A percentile compares a stretch with the other conserved stretches of the same genome.
phyloP scores from a whole-genome alignment of 2,329 filamentous ascomycete genomes.

The Penicillium sp. region DNA sequence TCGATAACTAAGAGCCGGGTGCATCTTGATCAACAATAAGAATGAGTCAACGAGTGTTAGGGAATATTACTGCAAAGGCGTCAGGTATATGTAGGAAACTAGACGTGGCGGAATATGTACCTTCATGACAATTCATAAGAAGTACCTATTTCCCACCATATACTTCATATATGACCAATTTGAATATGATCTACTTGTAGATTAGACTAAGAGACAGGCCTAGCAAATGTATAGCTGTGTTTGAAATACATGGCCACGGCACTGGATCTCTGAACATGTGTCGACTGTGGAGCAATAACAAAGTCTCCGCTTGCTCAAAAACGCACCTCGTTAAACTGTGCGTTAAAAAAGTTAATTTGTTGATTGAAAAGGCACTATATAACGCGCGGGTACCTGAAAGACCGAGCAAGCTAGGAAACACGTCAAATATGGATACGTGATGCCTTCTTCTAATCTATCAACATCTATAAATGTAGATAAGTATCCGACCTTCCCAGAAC shows the following conservation, averaged over 20 bases:
- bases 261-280: slow-evolving; percentile 1
- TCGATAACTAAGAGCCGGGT: slow-evolving; percentile 19
- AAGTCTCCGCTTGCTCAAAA: neutral
- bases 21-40: slow-evolving; percentile 8
- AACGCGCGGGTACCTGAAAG: too few species aligned
- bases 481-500: too few species aligned
- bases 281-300: neutral
- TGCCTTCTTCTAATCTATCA: neutral
- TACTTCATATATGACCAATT: slow-evolving; percentile 1
- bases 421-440: too few species aligned
- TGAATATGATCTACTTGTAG: slow-evolving; percentile 5
- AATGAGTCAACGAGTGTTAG: neutral
- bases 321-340: too few species aligned
- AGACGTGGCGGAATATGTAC: neutral
- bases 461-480: neutral
- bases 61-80: neutral
- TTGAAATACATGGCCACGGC: slow-evolving; percentile 9
- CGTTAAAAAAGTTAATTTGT: neutral
- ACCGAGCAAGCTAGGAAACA: too few species aligned
- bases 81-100: neutral
- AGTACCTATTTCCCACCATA: neutral
- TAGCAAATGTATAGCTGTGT: slow-evolving; percentile 1
- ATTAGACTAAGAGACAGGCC: slow-evolving; percentile 1
- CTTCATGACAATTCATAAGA: neutral
- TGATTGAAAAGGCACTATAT: too few species aligned